Conservation (phyloP, 192 early-diverging fungal species). For the Radiomyces spectabilis region DNA sequence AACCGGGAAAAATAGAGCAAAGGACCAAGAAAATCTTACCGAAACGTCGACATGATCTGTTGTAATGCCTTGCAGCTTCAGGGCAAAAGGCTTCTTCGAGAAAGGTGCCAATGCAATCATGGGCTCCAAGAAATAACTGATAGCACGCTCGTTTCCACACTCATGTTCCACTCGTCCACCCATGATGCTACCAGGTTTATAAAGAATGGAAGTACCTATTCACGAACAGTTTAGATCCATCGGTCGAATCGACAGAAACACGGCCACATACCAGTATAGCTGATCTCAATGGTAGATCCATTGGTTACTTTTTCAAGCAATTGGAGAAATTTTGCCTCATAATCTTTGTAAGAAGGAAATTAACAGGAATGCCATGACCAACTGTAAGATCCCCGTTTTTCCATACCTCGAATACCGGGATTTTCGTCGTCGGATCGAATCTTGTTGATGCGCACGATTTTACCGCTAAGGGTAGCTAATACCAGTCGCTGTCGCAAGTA, state of each 20-base stretch:
- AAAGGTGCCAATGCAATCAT: conserved; percentile 90
- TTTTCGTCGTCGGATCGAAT: conserved; percentile 82
- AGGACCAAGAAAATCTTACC: no score
- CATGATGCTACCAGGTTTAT: conserved; percentile 82
- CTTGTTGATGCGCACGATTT: conserved; percentile 78
- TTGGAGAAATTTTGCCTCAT: conserved; percentile 82
- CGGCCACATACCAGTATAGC: conserved; percentile 65
- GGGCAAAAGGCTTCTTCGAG: conserved; percentile 73
- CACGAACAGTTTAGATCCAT: no score
- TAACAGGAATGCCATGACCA: neutral
- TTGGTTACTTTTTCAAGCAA: conserved; percentile 92
- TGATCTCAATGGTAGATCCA: conserved; percentile 88
- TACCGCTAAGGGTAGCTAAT: conserved; percentile 77
- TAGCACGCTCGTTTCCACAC: conserved; percentile 75
- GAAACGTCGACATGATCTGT: conserved; percentile 89
- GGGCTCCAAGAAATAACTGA: conserved; percentile 93
- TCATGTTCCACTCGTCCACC: conserved; percentile 85
- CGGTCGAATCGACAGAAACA: no score
- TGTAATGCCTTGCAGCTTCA: conserved; percentile 88
- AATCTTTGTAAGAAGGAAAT: conserved; percentile 54
- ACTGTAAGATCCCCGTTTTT: neutral
- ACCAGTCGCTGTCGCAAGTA: conserved; percentile 88
- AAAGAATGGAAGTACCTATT: conserved; percentile 71
- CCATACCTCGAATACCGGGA: conserved; percentile 74
- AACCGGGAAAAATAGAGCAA: no score